Base-by-base conservation (phyloP, 352 stramenopile species). In the Globisporangium cylindrosporum region DNA sequence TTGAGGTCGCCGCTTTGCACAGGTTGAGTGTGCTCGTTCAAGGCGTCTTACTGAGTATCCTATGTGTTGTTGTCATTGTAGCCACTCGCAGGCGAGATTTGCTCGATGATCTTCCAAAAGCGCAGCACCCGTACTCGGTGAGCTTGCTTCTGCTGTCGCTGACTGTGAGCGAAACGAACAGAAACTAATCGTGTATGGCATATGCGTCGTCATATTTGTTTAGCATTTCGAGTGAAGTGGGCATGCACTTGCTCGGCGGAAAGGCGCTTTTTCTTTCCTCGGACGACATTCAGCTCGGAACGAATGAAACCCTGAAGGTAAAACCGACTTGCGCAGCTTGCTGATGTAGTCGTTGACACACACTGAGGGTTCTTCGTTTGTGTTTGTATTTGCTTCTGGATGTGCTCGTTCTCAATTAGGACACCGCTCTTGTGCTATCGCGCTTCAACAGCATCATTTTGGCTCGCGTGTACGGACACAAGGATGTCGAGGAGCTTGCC, bases 371-470 rank as follows among this genome's bases (percentile, higher is more conserved):
- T 18, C 18, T 32, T 53, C 9, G 59, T 34, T 1, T 41, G 29
- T n/a, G 36, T 7, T 43, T 7, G 34, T 6, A 10, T 20, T 72
- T 29, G 9, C 5, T 46, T 6, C 7, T 38, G 29, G 29, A 32
- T 32, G 4, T 53, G 43, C 18, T 20, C 41, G 4, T 0, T 27
- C 18, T 34, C 63, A 36, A 41, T 27, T 51, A 80, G 74, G 88
- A 95, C 74, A 94, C 88, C 55, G 88, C 88, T 18, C 77, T 90
- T 20, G 91, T 97, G 62, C 78, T 97, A 12, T 96, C 86, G 24
- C 89, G 93, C 65, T 99, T 99, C 82, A 99, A 99, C 77, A 94
- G 84, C 58, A 78, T 99, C 69, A 95, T 99, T 63, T 86, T 99
- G 38, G 97, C 98, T 32, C 94, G 98, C 48, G 97, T 99, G 15